Conservation (phyloP, 768 basidiomycete species). For the Solioccasus polychromus region DNA sequence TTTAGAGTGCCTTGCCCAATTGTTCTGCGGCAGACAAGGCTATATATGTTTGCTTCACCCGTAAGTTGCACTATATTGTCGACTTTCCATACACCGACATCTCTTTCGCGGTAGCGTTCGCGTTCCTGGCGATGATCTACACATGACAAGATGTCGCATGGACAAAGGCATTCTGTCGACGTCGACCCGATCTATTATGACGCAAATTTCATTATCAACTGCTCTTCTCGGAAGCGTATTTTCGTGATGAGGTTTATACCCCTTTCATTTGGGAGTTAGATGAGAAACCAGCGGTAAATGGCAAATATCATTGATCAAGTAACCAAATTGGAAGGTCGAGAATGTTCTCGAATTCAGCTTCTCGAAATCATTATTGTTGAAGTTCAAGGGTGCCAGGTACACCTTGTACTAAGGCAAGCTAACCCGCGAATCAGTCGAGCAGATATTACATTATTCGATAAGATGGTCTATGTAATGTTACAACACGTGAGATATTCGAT, state of each 20-base stretch:
- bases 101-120: background rate
- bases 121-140: background rate
- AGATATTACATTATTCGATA: too few relatives aligned
- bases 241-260: background rate
- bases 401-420: too few relatives aligned
- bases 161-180: background rate
- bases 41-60: constrained; percentile 14
- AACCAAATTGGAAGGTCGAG: too few relatives aligned
- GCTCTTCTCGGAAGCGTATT: background rate
- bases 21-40: constrained; percentile 9
- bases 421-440: too few relatives aligned
- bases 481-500: too few relatives aligned
- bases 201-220: background rate
- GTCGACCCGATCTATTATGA: background rate
- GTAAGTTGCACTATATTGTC: constrained; percentile 3
- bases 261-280: background rate
- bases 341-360: too few relatives aligned
- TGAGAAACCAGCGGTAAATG: too few relatives aligned
- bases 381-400: too few relatives aligned
- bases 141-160: background rate
- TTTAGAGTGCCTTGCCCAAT: constrained; percentile 14
- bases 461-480: too few relatives aligned
- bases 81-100: constrained; percentile 11
- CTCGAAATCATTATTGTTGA: too few relatives aligned
- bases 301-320: too few relatives aligned